Base-by-base conservation (phyloP, 2,329 filamentous ascomycete genomes). In the Neofusicoccum ribis region DNA sequence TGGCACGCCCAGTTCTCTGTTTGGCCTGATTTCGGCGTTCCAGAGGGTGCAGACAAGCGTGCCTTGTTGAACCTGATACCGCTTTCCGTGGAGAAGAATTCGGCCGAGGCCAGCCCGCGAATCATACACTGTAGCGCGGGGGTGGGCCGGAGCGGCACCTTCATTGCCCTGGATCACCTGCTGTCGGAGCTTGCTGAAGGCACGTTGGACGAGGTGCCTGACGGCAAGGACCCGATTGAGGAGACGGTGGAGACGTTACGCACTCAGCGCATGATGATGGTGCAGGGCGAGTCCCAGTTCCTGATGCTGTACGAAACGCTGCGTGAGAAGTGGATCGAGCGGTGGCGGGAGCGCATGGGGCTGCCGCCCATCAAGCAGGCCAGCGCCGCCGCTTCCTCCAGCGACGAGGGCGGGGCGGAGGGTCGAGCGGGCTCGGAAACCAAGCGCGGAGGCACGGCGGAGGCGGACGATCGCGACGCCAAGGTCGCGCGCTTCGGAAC, bases 131-230 rank as follows among this genome's bases (percentile, higher is more conserved):
- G 83, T 81, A 96, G 92, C 73, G 95, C 95, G 7, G 95, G 95
- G 44, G 94, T 99, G 14, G 95, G 95, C 12, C 88, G 95, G 64
- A 96, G 91, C 7, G 95, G 95, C 39, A 98, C 95, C 0, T 99
- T 98, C 74, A 97, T 99, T 72, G 91, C 92, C 1, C 85, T 99
- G n/a, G 95, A 98, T 78, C 92, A 96, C 77, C 86, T 99, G 31
- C 84, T 96, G 68, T 85, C 89, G 41, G 92, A 97, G 77, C 84
- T 98, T 9, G 88, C 91, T 31, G 85, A 88, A 5, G 94, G 93
- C 58, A 84, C 88, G 23, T 79, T 96, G 58, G 83, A 84, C 66
- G 67, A 49, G 11, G 43, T 63, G 31, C 78, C 81, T 9, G 78
- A 82, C 11, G 79, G 83, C 52, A 73, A 78, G 31, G 93, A 97